These are phyloP conservation scores for Coprinopsis cinerea DNA, from an alignment of 768 basidiomycete species.

Conservation along the genomic window DNA sequence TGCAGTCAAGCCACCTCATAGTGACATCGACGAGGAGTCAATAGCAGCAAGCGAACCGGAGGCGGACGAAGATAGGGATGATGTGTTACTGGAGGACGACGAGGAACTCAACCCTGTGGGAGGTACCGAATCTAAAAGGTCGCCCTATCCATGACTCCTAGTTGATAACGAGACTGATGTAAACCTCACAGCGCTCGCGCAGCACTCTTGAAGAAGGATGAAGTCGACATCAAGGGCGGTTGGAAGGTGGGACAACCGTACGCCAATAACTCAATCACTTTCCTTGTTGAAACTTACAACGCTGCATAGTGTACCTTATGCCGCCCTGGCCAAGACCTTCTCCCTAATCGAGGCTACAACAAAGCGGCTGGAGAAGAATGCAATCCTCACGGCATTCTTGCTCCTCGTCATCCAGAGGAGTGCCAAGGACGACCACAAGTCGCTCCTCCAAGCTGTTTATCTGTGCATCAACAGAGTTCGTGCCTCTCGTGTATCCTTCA, in stretches of 20 bases:
- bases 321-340: constrained; percentile 86
- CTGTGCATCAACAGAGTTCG: constrained; percentile 93
- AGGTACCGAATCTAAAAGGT: constrained; percentile 61
- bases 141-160: background rate
- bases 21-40: constrained; percentile 9
- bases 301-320: constrained; percentile 77
- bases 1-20: background rate
- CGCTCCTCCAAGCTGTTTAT: constrained; percentile 86
- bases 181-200: constrained; percentile 52
- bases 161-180: constrained; percentile 3
- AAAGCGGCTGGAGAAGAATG: constrained; percentile 89
- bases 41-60: constrained; percentile 19
- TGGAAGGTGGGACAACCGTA: constrained; percentile 86
- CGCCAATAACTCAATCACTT: constrained; percentile 24
- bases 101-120: constrained; percentile 19
- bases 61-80: constrained; percentile 18
- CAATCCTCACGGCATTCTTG: constrained; percentile 83
- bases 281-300: constrained; percentile 2
- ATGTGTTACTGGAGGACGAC: constrained; percentile 24
- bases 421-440: constrained; percentile 62
- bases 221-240: constrained; percentile 74
- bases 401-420: constrained; percentile 86
- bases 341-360: constrained; percentile 89
- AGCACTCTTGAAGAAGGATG: constrained; percentile 49
- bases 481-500: constrained; percentile 10